These are phyloP conservation scores for Camptophora hylomeconis DNA, from an alignment of 2,329 filamentous ascomycete species.

Conservation along the genomic window DNA sequence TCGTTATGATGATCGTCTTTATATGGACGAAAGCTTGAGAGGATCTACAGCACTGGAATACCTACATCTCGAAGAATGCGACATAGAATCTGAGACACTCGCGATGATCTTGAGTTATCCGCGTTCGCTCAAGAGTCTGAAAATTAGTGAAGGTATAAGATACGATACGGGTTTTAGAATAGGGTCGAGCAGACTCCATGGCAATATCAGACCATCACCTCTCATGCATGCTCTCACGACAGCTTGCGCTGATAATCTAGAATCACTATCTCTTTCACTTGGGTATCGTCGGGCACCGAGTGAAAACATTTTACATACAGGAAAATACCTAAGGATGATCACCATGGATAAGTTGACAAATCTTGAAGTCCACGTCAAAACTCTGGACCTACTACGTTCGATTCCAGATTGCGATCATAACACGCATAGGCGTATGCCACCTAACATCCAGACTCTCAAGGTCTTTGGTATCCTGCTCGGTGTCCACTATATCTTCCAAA, in stretches of 20 bases:
- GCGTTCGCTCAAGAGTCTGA: slow-evolving; percentile 14
- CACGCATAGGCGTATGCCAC: slow-evolving; percentile 14
- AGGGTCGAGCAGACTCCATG: slow-evolving; percentile 14
- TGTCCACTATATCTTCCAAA: slow-evolving; percentile 10
- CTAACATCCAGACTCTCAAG: slow-evolving; percentile 14
- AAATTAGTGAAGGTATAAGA: slow-evolving; percentile 16
- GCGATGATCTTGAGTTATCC: slow-evolving; percentile 14
- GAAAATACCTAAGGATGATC: slow-evolving; percentile 13
- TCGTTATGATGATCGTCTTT: slow-evolving; percentile 8
- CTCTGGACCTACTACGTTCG: slow-evolving; percentile 11
- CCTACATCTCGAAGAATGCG: slow-evolving; percentile 17
- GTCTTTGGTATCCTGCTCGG: slow-evolving; percentile 15
- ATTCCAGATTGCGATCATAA: slow-evolving; percentile 12
- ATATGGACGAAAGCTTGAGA: slow-evolving; percentile 8
- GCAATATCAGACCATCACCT: slow-evolving; percentile 12
- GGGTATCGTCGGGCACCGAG: slow-evolving; percentile 11
- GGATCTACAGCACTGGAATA: slow-evolving; percentile 14
- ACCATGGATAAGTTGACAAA: slow-evolving; percentile 11
- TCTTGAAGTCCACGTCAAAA: slow-evolving; percentile 14
- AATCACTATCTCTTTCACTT: slow-evolving; percentile 13
- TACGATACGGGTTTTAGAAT: slow-evolving; percentile 13
- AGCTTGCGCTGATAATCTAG: slow-evolving; percentile 11
- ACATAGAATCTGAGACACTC: slow-evolving; percentile 13
- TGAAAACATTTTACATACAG: slow-evolving; percentile 10
- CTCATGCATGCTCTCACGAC: slow-evolving; percentile 13